phyloP scores from a whole-genome alignment of 257 asterid genomes.

The Ocimum tenuiflorum region DNA sequence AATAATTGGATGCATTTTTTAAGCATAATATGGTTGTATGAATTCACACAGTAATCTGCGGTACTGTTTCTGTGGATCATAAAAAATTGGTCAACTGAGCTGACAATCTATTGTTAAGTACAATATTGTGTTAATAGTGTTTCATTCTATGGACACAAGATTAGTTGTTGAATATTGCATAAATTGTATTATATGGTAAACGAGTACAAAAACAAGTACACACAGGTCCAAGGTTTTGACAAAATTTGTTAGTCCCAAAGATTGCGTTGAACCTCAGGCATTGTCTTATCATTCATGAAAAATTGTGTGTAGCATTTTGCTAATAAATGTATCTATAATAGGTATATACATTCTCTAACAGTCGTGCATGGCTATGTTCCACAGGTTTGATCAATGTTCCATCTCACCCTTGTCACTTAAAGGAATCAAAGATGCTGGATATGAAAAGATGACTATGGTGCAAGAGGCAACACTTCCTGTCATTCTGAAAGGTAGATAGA shows the following conservation, averaged over 20 bases:
- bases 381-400: conserved; percentile 80
- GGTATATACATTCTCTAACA: not conserved
- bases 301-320: not conserved
- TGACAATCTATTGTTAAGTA: not conserved
- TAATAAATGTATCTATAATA: not conserved
- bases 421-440: conserved; percentile 89
- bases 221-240: not conserved
- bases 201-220: not conserved
- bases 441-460: conserved; percentile 83
- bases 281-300: not conserved
- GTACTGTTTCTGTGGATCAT: not conserved
- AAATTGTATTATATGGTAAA: not conserved
- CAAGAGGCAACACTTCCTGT: conserved; percentile 92
- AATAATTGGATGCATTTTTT: not conserved
- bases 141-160: not conserved
- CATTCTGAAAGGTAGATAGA: conserved; percentile 62
- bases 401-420: conserved; percentile 68
- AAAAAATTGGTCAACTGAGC: not conserved
- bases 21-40: not conserved
- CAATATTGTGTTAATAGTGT: not conserved
- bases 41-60: not conserved
- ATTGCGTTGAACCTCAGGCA: too few relatives aligned
- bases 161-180: not conserved
- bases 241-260: not conserved
- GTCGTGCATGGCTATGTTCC: not conserved